Conservation (phyloP, 305 asterid genomes). For the Withania somnifera region DNA sequence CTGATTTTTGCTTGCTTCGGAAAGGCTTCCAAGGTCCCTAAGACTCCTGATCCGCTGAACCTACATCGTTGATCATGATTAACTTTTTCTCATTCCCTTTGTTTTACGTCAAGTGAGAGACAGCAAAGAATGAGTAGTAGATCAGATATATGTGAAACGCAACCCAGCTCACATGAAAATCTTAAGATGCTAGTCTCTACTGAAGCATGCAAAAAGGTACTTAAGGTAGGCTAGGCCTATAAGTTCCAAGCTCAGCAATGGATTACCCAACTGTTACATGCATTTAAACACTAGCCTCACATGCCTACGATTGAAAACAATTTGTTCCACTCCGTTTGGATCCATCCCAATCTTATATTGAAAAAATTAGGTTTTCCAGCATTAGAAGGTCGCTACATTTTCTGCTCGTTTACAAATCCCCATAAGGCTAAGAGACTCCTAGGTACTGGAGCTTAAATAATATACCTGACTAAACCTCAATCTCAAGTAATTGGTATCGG, state of each 20-base stretch:
- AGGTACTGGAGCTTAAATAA: background rate
- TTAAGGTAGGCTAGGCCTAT: background rate
- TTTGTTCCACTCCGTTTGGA: background rate
- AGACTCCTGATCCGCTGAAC: conserved; percentile 39
- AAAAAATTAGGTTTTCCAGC: background rate
- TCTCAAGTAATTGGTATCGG: background rate
- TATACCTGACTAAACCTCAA: background rate
- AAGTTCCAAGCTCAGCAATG: background rate
- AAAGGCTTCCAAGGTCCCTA: conserved; percentile 39
- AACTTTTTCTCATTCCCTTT: background rate
- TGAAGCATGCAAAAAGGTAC: background rate
- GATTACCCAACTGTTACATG: background rate
- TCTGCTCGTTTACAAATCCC: background rate
- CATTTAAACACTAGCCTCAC: background rate
- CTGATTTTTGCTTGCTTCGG: conserved; percentile 28
- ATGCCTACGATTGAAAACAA: background rate
- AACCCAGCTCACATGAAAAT: background rate
- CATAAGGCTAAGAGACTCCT: background rate
- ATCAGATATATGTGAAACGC: background rate
- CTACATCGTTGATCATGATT: conserved; percentile 20
- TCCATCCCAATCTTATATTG: background rate
- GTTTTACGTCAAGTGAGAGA: background rate
- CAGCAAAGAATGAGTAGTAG: background rate
- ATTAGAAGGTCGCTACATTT: background rate
- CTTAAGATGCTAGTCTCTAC: background rate